Base-by-base conservation (phyloP, 1,284 basidiomycete species). In the Fomitopsis palustris region DNA sequence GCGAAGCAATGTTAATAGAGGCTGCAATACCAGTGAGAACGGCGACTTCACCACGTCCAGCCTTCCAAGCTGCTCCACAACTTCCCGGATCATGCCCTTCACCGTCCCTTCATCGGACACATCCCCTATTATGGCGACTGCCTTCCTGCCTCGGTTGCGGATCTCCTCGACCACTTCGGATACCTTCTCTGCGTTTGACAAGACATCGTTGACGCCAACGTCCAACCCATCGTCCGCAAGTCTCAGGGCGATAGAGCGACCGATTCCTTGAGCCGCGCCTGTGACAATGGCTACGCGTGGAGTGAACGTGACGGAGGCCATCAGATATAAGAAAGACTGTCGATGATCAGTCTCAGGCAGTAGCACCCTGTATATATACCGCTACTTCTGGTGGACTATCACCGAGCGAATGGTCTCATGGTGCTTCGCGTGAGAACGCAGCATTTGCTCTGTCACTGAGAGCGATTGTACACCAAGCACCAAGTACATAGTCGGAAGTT, bases 211-310 rank as follows among this genome's bases (percentile, higher is more conserved):
- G 39, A 80, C 31, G 3, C 68, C 74, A 4, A 79, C 63, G 49
- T 75, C 67, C 31, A 76, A 67, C 1, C 77, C 79, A 56, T 80
- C 77, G 4, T 64, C 53, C 1, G 78, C 75, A 5, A 79, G 70
- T 0, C 73, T 69, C 0, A 75, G 62, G n/a, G 73, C 73, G 38
- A 77, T 75, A 16, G 75, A 72, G 6, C 70, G 65, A 0, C 77
- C 77, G 29, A 79, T 73, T 9, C 77, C 78, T 42, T 69, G 68
- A 9, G 69, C 67, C 10, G 69, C 69, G 4, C 74, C 75, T 1
- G 76, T 77, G 8, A 76, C 65, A 43, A 77, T 57, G 1, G 70
- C 74, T 19, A 53, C 31, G 2, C 51, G 51, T 21, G 51, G 51
- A n/a, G 4, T 21, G 25, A 53, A 33, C 25, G 51, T 12, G 51